Evolutionary conservation across 2,329 filamentous ascomycete species (phyloP).

Genomic region (Fusarium nygamai): DNA sequence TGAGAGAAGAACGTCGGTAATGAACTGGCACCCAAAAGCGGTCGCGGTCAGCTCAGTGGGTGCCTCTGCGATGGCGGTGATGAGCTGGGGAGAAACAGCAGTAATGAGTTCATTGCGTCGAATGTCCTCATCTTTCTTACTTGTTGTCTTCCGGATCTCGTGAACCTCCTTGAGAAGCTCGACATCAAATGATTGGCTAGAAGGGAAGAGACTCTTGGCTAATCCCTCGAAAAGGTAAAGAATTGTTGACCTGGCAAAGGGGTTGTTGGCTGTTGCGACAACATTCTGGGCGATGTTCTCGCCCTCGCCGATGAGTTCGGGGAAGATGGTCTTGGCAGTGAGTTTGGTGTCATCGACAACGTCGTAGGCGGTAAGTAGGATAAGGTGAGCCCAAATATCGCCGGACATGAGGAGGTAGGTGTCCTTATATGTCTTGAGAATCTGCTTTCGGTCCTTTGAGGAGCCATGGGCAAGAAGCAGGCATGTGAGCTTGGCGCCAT

Average conservation of each 20-base stretch:
- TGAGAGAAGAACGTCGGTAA: conserved; percentile 83
- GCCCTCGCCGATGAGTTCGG: conserved; percentile 82
- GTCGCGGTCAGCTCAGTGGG: conserved; percentile 76
- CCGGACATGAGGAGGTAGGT: conserved; percentile 86
- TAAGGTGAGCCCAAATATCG: conserved; percentile 79
- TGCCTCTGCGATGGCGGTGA: conserved; percentile 76
- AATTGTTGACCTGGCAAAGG: conserved; percentile 72
- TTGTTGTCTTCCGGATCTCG: conserved; percentile 81
- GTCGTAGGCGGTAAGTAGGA: conserved; percentile 88
- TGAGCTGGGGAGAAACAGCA: conserved; percentile 76
- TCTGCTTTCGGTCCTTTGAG: conserved; percentile 91
- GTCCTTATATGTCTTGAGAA: conserved; percentile 90
- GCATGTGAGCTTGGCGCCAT: conserved; percentile 83
- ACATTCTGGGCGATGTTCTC: conserved; percentile 72
- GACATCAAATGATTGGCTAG: conserved; percentile 71
- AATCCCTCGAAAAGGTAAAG: conserved; percentile 82
- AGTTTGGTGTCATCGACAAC: conserved; percentile 95
- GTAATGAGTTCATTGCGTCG: conserved; percentile 81
- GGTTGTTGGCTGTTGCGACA: conserved; percentile 70
- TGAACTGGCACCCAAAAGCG: conserved; percentile 86
- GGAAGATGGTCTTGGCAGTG: conserved; percentile 84
- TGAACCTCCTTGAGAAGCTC: conserved; percentile 81
- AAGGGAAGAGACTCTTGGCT: conserved; percentile 69
- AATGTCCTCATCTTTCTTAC: conserved; percentile 87
- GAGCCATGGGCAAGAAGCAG: conserved; percentile 83